These are phyloP conservation scores for Paraconiothyrium sp. DNA, from an alignment of 2,329 filamentous ascomycete species.

Conservation along the genomic window DNA sequence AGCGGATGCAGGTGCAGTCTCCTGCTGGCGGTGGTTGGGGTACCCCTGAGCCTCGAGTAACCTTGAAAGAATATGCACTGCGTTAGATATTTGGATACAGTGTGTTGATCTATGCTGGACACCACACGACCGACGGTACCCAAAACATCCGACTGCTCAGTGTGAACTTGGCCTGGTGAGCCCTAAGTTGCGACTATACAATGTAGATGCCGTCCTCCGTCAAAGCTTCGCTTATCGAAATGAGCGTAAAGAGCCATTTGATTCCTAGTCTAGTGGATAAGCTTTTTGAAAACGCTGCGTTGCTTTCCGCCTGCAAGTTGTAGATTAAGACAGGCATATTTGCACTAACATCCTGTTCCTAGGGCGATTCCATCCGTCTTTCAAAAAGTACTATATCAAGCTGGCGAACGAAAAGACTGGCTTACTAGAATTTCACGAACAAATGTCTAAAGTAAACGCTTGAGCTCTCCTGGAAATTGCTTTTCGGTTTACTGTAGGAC, in stretches of 20 bases:
- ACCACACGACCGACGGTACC: too few relatives aligned
- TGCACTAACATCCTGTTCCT: too few relatives aligned
- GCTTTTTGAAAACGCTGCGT: background rate
- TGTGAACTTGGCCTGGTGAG: too few relatives aligned
- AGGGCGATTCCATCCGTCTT: too few relatives aligned
- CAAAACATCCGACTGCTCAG: too few relatives aligned
- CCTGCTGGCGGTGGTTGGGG: constrained; percentile 21
- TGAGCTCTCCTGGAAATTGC: too few relatives aligned
- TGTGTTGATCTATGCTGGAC: too few relatives aligned
- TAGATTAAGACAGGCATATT: background rate
- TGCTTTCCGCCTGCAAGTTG: background rate
- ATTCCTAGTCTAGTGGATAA: background rate
- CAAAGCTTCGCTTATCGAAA: background rate
- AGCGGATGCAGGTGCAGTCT: constrained; percentile 27
- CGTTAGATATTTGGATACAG: background rate
- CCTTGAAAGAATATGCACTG: background rate
- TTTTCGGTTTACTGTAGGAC: too few relatives aligned
- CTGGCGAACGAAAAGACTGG: too few relatives aligned
- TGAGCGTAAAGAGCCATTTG: background rate
- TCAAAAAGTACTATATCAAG: too few relatives aligned
- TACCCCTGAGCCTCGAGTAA: background rate
- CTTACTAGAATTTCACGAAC: too few relatives aligned
- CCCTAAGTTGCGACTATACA: background rate
- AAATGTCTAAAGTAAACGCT: too few relatives aligned
- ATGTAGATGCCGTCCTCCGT: background rate